These are phyloP conservation scores for Medicago arabica DNA, from an alignment of 306 rosid genomes.

Conservation along the genomic window DNA sequence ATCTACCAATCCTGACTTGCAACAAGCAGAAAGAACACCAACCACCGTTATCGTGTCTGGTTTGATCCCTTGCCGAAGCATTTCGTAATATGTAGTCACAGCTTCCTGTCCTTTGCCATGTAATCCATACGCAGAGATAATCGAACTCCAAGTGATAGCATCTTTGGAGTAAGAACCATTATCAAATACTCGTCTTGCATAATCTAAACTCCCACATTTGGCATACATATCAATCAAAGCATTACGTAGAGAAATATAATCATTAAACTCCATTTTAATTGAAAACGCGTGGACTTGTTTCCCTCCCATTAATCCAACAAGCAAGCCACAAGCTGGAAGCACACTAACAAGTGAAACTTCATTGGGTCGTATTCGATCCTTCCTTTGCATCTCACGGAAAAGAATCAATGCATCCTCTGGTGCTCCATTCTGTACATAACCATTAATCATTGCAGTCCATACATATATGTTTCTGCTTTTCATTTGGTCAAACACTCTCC, in stretches of 20 bases:
- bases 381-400: slow-evolving; percentile 67
- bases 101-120: slow-evolving; percentile 83
- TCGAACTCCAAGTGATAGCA: slow-evolving; percentile 75
- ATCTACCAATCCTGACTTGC: slow-evolving; percentile 70
- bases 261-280: slow-evolving; percentile 54
- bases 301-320: slow-evolving; percentile 62
- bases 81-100: slow-evolving; percentile 54
- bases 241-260: slow-evolving; percentile 59
- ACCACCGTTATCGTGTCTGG: slow-evolving; percentile 78
- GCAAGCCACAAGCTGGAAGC: slow-evolving; percentile 73
- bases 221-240: slow-evolving; percentile 82
- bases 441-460: slow-evolving; percentile 82
- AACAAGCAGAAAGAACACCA: slow-evolving; percentile 77
- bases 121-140: slow-evolving; percentile 80
- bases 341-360: slow-evolving; percentile 69
- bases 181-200: slow-evolving; percentile 63
- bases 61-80: slow-evolving; percentile 63
- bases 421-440: slow-evolving; percentile 62
- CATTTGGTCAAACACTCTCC: slow-evolving; percentile 70
- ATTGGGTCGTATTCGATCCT: slow-evolving; percentile 67
- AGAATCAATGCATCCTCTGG: slow-evolving; percentile 61
- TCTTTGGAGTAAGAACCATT: slow-evolving; percentile 56
- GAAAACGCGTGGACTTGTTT: slow-evolving; percentile 76
- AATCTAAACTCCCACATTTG: slow-evolving; percentile 78
- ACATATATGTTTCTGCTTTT: slow-evolving; percentile 63